Evolutionary conservation across 2,329 filamentous ascomycete genomes (phyloP).

Genomic region (Xylariales sp.): DNA sequence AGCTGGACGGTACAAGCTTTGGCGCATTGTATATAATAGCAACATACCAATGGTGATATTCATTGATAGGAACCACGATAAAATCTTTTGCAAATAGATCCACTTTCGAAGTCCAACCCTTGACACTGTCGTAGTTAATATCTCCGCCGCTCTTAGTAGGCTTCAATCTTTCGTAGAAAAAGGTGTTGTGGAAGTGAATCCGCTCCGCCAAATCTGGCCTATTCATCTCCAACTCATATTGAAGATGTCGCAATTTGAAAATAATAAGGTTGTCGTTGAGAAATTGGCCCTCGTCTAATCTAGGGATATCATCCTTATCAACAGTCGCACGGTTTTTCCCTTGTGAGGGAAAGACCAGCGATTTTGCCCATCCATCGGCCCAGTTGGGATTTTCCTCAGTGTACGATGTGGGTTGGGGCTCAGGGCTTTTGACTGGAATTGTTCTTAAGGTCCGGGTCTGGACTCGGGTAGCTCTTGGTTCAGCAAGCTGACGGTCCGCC

Average conservation of each 20-base stretch:
- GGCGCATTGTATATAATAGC: slow-evolving; percentile 90
- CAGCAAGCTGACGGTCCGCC: too few species aligned
- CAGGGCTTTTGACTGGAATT: neutral
- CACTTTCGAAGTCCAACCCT: slow-evolving; percentile 80
- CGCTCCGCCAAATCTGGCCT: slow-evolving; percentile 54
- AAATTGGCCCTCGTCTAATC: slow-evolving; percentile 79
- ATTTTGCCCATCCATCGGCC: slow-evolving; percentile 48
- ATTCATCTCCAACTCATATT: slow-evolving; percentile 52
- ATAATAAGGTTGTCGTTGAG: slow-evolving; percentile 90
- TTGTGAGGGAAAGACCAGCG: slow-evolving; percentile 56
- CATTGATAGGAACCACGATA: slow-evolving; percentile 87
- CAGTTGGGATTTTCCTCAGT: slow-evolving; percentile 46
- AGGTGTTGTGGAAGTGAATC: slow-evolving; percentile 88
- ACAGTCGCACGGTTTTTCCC: slow-evolving; percentile 62
- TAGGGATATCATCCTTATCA: slow-evolving; percentile 66
- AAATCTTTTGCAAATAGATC: slow-evolving; percentile 86
- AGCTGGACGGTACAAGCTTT: slow-evolving; percentile 44
- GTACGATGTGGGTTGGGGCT: slow-evolving; percentile 34
- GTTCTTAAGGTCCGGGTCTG: too few species aligned
- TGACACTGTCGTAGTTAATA: slow-evolving; percentile 82
- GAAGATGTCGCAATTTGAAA: slow-evolving; percentile 77
- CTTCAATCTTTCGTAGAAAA: slow-evolving; percentile 79
- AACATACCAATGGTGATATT: slow-evolving; percentile 86
- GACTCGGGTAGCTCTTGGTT: too few species aligned
- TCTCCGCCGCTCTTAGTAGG: slow-evolving; percentile 46